phyloP scores from a whole-genome alignment of 2,329 filamentous ascomycete species.

The Hysterium pulicare region DNA sequence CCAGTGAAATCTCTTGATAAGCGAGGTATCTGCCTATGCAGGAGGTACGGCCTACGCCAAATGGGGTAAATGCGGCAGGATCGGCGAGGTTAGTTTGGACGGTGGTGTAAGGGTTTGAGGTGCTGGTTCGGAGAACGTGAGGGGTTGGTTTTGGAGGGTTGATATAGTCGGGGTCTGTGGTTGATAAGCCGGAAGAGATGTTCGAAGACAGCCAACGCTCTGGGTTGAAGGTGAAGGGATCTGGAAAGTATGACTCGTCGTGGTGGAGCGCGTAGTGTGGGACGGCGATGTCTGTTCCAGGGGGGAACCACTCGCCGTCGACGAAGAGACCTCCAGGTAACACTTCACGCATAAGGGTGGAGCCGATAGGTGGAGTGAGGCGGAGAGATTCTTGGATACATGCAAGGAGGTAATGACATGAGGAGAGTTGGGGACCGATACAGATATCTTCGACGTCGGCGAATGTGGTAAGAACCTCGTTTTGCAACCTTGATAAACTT shows the following conservation, averaged over 20 bases:
- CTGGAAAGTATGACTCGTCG: constrained; percentile 3
- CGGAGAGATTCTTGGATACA: constrained; percentile 21
- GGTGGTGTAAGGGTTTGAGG: constrained; percentile 4
- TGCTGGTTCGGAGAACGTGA: constrained; percentile 18
- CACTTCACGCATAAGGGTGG: constrained; percentile 8
- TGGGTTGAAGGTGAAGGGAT: constrained; percentile 9
- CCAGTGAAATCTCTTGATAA: constrained; percentile 12
- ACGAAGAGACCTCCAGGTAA: constrained; percentile 3
- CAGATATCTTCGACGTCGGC: constrained; percentile 13
- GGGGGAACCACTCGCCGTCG: not conserved
- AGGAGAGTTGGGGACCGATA: constrained; percentile 9
- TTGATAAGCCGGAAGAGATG: no score
- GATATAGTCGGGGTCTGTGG: no score
- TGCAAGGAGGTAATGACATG: constrained; percentile 16
- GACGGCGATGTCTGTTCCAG: not conserved
- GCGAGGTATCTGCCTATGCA: constrained; percentile 21
- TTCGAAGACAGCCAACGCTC: no score
- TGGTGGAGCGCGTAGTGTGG: constrained; percentile 1
- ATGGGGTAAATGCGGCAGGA: constrained; percentile 11
- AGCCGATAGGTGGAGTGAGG: constrained; percentile 12
- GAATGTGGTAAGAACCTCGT: constrained; percentile 10
- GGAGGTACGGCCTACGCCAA: constrained; percentile 14
- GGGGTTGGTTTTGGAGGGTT: no score
- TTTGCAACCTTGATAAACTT: not conserved
- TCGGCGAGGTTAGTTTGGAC: not conserved